phyloP scores from a whole-genome alignment of 1,284 basidiomycete species.

The Veloporphyrellus conicus region DNA sequence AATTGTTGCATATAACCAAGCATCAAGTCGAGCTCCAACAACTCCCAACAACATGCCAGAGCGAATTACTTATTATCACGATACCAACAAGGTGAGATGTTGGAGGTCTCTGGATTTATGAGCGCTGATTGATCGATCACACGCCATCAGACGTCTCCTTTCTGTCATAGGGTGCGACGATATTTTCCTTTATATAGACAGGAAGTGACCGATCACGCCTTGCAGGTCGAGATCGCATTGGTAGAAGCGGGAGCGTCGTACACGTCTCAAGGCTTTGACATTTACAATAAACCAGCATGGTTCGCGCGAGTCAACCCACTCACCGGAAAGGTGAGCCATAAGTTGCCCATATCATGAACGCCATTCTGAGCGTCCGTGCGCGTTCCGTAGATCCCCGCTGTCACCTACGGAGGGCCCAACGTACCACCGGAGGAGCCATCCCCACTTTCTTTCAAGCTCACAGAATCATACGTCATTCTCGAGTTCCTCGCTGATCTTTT shows the following conservation, averaged over 20 bases:
- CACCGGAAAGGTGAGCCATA: no score
- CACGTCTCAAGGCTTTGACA: conserved; percentile 3
- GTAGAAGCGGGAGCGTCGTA: conserved; percentile 11
- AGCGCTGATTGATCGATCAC: no score
- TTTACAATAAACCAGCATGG: conserved; percentile 16
- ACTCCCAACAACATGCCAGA: conserved; percentile 6
- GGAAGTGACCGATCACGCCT: no score
- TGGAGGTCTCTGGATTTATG: no score
- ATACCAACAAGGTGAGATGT: background rate
- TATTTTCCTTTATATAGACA: no score
- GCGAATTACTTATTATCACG: conserved; percentile 13
- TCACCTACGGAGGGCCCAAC: conserved; percentile 57
- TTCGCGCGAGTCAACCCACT: conserved; percentile 1
- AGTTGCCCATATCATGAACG: no score
- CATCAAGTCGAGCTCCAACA: background rate
- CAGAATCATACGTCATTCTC: conserved; percentile 59
- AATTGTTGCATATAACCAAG: no score
- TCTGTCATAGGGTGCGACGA: conserved; percentile 8
- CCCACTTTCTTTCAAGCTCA: conserved; percentile 53
- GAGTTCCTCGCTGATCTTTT: conserved; percentile 61
- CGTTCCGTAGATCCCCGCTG: conserved; percentile 44
- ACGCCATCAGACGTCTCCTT: background rate
- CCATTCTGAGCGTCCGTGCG: no score
- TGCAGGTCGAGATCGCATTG: conserved; percentile 19
- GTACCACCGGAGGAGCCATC: conserved; percentile 48